Evolutionary conservation across 441 rosid genomes (phyloP).

Genomic region (Populus hybrid): DNA sequence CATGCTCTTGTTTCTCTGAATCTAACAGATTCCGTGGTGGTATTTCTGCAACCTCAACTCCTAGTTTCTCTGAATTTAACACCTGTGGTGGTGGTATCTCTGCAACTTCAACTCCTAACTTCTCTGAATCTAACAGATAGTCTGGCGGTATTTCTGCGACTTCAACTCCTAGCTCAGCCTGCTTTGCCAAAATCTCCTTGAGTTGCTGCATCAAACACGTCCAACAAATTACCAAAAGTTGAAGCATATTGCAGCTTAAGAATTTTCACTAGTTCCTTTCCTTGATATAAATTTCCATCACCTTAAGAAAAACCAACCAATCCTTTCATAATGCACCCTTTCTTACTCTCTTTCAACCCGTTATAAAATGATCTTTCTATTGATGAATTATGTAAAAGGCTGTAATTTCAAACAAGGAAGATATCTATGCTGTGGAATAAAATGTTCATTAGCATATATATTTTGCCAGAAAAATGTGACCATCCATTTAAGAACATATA

Average conservation of each 20-base stretch:
- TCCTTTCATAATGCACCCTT: not conserved
- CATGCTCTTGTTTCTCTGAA: slow-evolving; percentile 39
- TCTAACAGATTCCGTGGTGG: slow-evolving; percentile 66
- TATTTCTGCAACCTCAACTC: slow-evolving; percentile 50
- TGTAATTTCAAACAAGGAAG: not conserved
- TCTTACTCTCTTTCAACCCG: not conserved
- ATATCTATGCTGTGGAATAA: not conserved
- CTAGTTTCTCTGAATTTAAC: too few relatives aligned
- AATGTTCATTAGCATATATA: not conserved
- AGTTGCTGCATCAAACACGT: slow-evolving; percentile 60
- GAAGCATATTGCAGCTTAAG: not conserved
- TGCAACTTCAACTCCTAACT: too few relatives aligned
- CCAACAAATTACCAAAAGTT: not conserved
- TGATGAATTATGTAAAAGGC: not conserved
- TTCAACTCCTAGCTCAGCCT: slow-evolving; percentile 84
- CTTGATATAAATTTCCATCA: not conserved
- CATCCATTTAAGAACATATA: not conserved
- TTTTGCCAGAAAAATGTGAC: not conserved
- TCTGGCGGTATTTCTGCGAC: slow-evolving; percentile 85
- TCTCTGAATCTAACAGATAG: slow-evolving; percentile 34
- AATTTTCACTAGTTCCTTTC: not conserved
- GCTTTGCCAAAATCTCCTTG: slow-evolving; percentile 76
- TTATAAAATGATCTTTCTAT: not conserved
- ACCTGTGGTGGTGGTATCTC: too few relatives aligned
- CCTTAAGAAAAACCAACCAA: not conserved